A percentile compares a stretch with the other conserved stretches of the same genome.
phyloP scores from a whole-genome alignment of 2,329 filamentous ascomycete genomes.

The Exophiala bonariae region DNA sequence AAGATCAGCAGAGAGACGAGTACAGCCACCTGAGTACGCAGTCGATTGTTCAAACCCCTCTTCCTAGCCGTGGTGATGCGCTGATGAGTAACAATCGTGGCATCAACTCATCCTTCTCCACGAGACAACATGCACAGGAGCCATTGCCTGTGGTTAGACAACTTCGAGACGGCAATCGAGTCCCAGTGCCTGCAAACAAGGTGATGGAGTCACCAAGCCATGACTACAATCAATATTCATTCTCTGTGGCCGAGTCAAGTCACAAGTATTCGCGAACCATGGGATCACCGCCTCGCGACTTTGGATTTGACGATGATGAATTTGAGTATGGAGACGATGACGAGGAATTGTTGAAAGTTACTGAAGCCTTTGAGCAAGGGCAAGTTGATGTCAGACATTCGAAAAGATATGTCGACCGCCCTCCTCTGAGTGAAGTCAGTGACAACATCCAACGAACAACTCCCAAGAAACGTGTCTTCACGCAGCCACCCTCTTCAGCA shows the following conservation, averaged over 20 bases:
- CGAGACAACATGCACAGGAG: too few relatives aligned
- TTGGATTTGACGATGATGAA: constrained; percentile 33
- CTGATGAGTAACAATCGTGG: too few relatives aligned
- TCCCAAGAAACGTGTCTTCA: constrained; percentile 6
- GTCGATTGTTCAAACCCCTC: constrained; percentile 21
- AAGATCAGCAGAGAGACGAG: not conserved
- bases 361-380: constrained; percentile 37
- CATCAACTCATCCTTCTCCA: too few relatives aligned
- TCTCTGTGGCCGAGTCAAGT: too few relatives aligned
- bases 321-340: constrained; percentile 46
- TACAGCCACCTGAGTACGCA: constrained; percentile 14
- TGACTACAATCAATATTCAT: too few relatives aligned
- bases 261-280: constrained; percentile 39
- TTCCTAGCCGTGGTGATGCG: not conserved
- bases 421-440: constrained; percentile 22
- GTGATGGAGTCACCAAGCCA: too few relatives aligned
- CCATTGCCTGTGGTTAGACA: too few relatives aligned
- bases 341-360: constrained; percentile 46
- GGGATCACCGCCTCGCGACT: constrained; percentile 36
- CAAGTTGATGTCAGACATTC: not conserved
- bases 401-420: not conserved
- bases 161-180: too few relatives aligned
- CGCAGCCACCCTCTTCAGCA: constrained; percentile 22
- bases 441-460: constrained; percentile 33
- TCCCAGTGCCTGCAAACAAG: too few relatives aligned